Evolutionary conservation across 495 filamentous ascomycete genomes (phyloP).

Genomic region (Cryomyces antarcticus): DNA sequence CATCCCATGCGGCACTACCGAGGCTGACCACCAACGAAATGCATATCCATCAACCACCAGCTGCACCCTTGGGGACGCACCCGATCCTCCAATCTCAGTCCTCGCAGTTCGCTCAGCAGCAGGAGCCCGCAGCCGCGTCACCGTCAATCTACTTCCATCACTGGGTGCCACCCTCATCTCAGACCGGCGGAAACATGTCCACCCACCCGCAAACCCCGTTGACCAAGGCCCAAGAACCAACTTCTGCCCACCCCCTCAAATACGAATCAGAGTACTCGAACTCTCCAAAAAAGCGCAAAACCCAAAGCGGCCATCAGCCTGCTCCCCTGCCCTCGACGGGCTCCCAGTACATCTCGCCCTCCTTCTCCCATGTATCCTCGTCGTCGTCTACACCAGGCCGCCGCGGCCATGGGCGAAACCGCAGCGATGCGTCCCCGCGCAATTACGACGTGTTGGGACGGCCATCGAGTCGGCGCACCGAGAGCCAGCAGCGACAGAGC

Average conservation of each 20-base stretch:
- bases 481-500: not conserved
- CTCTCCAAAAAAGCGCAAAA: slow-evolving; percentile 59
- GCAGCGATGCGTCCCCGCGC: slow-evolving; percentile 40
- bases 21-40: slow-evolving; percentile 37
- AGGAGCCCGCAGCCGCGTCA: slow-evolving; percentile 36
- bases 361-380: slow-evolving; percentile 33
- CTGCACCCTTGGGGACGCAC: slow-evolving; percentile 21
- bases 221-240: slow-evolving; percentile 41
- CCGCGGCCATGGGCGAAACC: slow-evolving; percentile 45
- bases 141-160: slow-evolving; percentile 76
- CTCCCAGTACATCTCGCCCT: slow-evolving; percentile 20
- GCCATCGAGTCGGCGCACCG: slow-evolving; percentile 1
- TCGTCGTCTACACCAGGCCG: slow-evolving; percentile 35
- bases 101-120: slow-evolving; percentile 22
- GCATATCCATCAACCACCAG: slow-evolving; percentile 31
- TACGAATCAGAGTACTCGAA: slow-evolving; percentile 29
- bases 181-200: slow-evolving; percentile 29
- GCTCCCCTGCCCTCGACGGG: slow-evolving; percentile 29
- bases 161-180: slow-evolving; percentile 60
- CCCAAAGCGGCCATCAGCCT: slow-evolving; percentile 37
- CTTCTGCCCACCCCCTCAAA: slow-evolving; percentile 28
- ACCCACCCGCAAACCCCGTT: slow-evolving; percentile 44
- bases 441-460: slow-evolving; percentile 1
- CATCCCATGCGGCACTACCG: slow-evolving; percentile 23
- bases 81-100: slow-evolving; percentile 29